Evolutionary conservation across 2,329 filamentous ascomycete genomes (phyloP).

Genomic region (Diplodia mutila): DNA sequence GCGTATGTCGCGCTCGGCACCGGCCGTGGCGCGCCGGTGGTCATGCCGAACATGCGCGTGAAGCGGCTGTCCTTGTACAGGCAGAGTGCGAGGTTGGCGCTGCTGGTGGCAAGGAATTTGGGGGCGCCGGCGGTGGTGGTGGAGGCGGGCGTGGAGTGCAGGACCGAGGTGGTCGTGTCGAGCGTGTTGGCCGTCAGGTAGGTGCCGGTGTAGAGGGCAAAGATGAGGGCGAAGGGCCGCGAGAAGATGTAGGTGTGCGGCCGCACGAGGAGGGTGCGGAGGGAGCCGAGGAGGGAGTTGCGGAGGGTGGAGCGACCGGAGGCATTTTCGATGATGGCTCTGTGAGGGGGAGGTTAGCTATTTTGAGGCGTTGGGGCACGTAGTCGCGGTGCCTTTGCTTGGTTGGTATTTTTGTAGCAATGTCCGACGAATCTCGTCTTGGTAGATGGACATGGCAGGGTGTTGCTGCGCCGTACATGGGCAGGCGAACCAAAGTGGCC

Average conservation of each 20-base stretch:
- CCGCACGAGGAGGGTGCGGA: constrained; percentile 59
- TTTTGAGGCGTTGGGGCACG: neutral
- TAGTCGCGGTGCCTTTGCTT: neutral
- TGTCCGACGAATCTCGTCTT: too few relatives aligned
- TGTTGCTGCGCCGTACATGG: neutral
- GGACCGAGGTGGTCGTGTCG: constrained; percentile 75
- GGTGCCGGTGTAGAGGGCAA: constrained; percentile 78
- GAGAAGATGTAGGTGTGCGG: constrained; percentile 66
- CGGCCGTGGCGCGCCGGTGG: constrained; percentile 51
- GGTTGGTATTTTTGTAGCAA: too few relatives aligned
- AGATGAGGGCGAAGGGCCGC: constrained; percentile 70
- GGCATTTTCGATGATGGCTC: constrained; percentile 81
- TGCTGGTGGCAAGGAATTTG: constrained; percentile 80
- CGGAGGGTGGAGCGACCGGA: constrained; percentile 66
- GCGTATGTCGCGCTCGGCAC: constrained; percentile 73
- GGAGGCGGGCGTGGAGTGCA: constrained; percentile 55
- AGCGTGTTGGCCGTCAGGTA: constrained; percentile 87
- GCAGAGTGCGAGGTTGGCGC: constrained; percentile 83
- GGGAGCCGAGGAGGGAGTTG: constrained; percentile 62
- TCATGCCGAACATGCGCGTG: constrained; percentile 77
- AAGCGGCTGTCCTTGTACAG: constrained; percentile 90
- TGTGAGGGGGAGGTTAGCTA: constrained; percentile 37
- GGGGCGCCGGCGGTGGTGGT: constrained; percentile 71
- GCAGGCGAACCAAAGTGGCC: neutral
- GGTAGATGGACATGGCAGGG: neutral